Evolutionary conservation across 768 basidiomycete species (phyloP).

Genomic region (Trametes gibbosa): DNA sequence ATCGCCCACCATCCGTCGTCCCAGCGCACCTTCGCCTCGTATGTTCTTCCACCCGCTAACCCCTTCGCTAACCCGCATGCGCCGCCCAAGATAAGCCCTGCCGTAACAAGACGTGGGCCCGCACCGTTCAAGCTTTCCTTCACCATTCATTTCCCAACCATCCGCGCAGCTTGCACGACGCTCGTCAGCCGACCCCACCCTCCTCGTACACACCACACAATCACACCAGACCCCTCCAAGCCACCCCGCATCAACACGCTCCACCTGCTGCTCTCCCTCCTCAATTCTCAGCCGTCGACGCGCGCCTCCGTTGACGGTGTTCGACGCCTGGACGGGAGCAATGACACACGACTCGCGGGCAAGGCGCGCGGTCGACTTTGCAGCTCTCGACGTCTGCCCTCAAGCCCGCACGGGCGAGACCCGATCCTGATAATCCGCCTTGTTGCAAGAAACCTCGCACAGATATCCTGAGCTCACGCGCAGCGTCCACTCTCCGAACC

Average conservation of each 20-base stretch:
- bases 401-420: too few relatives aligned
- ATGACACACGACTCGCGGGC: background rate
- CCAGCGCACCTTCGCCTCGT: slow-evolving; percentile 17
- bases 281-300: background rate
- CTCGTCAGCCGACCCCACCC: background rate
- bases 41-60: background rate
- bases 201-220: background rate
- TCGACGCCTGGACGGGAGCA: background rate
- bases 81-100: background rate
- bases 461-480: too few relatives aligned
- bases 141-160: background rate
- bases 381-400: too few relatives aligned
- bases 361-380: too few relatives aligned
- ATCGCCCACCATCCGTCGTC: background rate
- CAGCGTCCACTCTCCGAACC: too few relatives aligned
- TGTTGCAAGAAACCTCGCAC: too few relatives aligned
- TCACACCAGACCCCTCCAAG: background rate
- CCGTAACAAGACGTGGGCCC: background rate
- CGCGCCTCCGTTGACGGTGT: too few relatives aligned
- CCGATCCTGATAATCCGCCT: too few relatives aligned
- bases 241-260: background rate
- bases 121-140: too few relatives aligned
- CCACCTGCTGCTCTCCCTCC: too few relatives aligned
- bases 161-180: background rate
- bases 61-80: background rate